Evolutionary conservation across 1,139 yeast species (phyloP), one percentile per base, ranked within the genome.

Genomic region (Casaregolazyma lundiana): DNA sequence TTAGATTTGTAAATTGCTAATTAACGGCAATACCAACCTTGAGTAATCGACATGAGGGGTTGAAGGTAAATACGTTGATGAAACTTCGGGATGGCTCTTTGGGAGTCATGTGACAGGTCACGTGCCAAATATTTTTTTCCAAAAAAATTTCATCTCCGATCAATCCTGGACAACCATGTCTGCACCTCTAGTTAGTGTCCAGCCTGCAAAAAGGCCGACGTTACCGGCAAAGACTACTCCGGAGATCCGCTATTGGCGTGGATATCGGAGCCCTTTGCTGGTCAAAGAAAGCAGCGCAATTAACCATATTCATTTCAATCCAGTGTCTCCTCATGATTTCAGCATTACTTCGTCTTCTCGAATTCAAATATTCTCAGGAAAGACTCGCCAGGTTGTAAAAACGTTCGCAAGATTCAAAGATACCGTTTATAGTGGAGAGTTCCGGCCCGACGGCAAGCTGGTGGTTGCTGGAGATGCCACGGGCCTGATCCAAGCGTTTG

Each of bases 211-310:
- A 63, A 80, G 80, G 56, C 87, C 97, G 2, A 81, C 87, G 1
- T 70, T 81, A 15, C 95, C 97, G 9, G 78, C 80, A 11, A 90
- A 85, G 58, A 83, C 92, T 2, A 89, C 97, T 0, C 92, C 97
- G 0, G 98, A 92, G 59, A 95, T 89, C 62, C 74, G 94, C 57
- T 92, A 87, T 69, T 94, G 98, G 98, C 75, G 95, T 58, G 89
- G 90, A 11, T 84, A 78, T 61, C 72, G 78, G 49, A 84, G 80
- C 55, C 94, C 97, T 1, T 90, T 90, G 61, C 73, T 92, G 43
- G 90, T 90, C 42, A 92, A 92, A 66, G 98, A 94, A 66, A 92
- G 87, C 68, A 89, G 87, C 63, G 87, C 97, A 24, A 88, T 94
- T 46, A 82, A 85, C 35, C 95, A 88, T 61, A 81, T 92, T 48